Percentiles rank a stretch among this genome's conserved stretches.
phyloP scores from a whole-genome alignment of 768 basidiomycete species.

The Porpolomopsis calyptriformis region DNA sequence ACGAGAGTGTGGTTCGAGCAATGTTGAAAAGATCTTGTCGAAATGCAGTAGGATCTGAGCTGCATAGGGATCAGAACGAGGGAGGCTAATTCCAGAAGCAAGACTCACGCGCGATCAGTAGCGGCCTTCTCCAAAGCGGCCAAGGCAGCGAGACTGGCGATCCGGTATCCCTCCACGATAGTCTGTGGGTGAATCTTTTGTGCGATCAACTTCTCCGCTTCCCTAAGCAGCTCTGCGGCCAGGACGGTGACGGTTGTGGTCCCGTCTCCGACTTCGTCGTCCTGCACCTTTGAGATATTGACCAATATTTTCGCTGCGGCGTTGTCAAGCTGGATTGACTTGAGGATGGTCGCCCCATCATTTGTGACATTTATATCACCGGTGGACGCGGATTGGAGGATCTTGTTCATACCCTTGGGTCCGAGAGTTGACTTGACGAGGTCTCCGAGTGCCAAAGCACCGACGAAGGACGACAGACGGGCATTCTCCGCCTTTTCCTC shows the following conservation, averaged over 20 bases:
- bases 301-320: slow-evolving; percentile 98
- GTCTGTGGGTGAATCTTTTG: slow-evolving; percentile 97
- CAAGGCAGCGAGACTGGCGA: slow-evolving; percentile 79
- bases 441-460: slow-evolving; percentile 93
- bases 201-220: slow-evolving; percentile 89
- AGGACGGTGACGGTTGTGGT: slow-evolving; percentile 88
- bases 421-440: slow-evolving; percentile 97
- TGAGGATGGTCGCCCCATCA: slow-evolving; percentile 97
- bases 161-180: slow-evolving; percentile 91
- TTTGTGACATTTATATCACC: slow-evolving; percentile 97
- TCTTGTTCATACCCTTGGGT: slow-evolving; percentile 99
- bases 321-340: slow-evolving; percentile 95
- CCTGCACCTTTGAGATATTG: slow-evolving; percentile 99
- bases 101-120: slow-evolving; percentile 68
- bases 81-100: neutral
- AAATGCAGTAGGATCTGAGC: slow-evolving; percentile 65
- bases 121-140: slow-evolving; percentile 76
- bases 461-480: slow-evolving; percentile 95
- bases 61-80: slow-evolving; percentile 17
- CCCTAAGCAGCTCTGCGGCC: slow-evolving; percentile 81
- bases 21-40: slow-evolving; percentile 92
- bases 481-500: slow-evolving; percentile 98
- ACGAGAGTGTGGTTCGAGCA: slow-evolving; percentile 88
- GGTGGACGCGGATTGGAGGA: slow-evolving; percentile 81
- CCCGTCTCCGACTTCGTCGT: slow-evolving; percentile 97